Evolutionary conservation across 2,329 filamentous ascomycete genomes (phyloP).

Genomic region (Colletotrichum godetiae): DNA sequence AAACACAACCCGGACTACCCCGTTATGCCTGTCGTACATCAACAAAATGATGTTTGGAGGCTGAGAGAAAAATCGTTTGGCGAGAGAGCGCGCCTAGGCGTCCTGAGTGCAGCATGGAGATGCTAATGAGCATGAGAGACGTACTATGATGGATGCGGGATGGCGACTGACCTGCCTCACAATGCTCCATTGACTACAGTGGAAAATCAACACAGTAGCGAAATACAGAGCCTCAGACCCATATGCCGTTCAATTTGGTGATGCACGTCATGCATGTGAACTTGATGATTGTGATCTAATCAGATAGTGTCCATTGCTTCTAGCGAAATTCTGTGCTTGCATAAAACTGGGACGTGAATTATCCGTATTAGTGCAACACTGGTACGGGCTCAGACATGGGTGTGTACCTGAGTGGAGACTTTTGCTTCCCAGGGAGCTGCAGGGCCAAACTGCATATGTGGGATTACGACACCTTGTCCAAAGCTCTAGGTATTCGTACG

Average conservation of each 20-base stretch:
- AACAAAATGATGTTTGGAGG: background rate
- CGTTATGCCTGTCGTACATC: background rate
- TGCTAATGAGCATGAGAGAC: constrained; percentile 29
- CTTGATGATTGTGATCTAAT: background rate
- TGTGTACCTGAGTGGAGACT: background rate
- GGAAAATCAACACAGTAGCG: constrained; percentile 36
- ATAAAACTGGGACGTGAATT: background rate
- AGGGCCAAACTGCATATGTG: constrained; percentile 23
- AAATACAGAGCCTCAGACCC: constrained; percentile 36
- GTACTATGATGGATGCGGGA: constrained; percentile 36
- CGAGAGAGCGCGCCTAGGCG: constrained; percentile 30
- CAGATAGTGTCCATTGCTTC: background rate
- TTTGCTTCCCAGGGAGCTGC: constrained; percentile 5
- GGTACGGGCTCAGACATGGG: background rate
- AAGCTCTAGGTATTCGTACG: constrained; percentile 33
- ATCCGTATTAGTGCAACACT: constrained; percentile 9
- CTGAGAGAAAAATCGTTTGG: constrained; percentile 22
- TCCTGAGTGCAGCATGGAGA: constrained; percentile 35
- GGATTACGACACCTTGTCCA: constrained; percentile 47
- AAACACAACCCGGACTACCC: background rate
- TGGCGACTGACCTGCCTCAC: constrained; percentile 23
- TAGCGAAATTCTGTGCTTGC: background rate
- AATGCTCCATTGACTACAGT: constrained; percentile 15
- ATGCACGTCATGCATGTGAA: background rate
- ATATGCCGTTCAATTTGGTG: background rate